Conservation (phyloP, 2,329 filamentous ascomycete genomes). For the Colletotrichum cordylinicola region DNA sequence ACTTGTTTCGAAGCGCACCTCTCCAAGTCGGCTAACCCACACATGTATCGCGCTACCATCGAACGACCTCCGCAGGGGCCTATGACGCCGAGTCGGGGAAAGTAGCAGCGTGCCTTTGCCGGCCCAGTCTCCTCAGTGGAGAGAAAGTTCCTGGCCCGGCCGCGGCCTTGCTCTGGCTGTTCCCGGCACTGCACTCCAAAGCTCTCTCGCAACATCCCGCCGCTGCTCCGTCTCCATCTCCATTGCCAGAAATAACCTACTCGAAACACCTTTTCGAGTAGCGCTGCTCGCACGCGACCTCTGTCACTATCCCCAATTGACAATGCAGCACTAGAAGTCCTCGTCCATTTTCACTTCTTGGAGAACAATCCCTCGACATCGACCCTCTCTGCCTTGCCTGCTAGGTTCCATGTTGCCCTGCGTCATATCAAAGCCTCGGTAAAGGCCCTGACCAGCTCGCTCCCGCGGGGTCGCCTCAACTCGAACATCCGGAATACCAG, state of each 20-base stretch:
- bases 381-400: not conserved
- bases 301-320: not conserved
- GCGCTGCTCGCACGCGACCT: constrained; percentile 12
- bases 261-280: constrained; percentile 9
- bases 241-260: constrained; percentile 20
- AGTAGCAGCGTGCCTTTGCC: constrained; percentile 15
- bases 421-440: constrained; percentile 26
- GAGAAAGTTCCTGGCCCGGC: constrained; percentile 15
- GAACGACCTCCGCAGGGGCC: constrained; percentile 13
- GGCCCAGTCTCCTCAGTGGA: constrained; percentile 4
- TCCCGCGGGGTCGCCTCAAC: constrained; percentile 25
- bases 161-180: constrained; percentile 11
- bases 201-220: not conserved
- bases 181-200: constrained; percentile 16
- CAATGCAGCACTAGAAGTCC: constrained; percentile 10
- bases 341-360: not conserved
- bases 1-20: not conserved
- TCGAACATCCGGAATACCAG: not conserved
- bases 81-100: constrained; percentile 18
- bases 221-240: constrained; percentile 4
- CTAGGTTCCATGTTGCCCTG: constrained; percentile 24
- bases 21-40: not conserved
- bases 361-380: not conserved
- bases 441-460: constrained; percentile 17
- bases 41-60: constrained; percentile 18